A percentile compares a stretch with the other conserved stretches of the same genome.
phyloP scores from a whole-genome alignment of 2,329 filamentous ascomycete species.

The Pseudogymnoascus sp. region DNA sequence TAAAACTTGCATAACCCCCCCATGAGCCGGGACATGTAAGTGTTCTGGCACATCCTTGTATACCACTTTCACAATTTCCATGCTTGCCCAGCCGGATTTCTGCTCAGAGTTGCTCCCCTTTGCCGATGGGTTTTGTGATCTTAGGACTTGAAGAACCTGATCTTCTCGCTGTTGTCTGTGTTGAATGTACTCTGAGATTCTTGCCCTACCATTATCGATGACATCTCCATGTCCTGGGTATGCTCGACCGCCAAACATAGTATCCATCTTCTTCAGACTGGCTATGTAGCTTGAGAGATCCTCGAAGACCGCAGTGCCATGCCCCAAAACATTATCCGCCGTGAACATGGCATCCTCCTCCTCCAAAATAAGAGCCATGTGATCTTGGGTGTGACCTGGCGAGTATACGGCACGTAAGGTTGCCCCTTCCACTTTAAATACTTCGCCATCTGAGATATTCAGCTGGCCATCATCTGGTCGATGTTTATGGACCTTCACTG shows the following conservation, averaged over 20 bases:
- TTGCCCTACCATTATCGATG: slow-evolving; percentile 61
- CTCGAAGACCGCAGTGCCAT: slow-evolving; percentile 80
- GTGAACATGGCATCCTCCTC: slow-evolving; percentile 81
- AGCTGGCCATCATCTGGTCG: slow-evolving; percentile 44
- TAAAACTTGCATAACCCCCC: slow-evolving; percentile 69
- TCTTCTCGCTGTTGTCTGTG: slow-evolving; percentile 74
- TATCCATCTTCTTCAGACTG: slow-evolving; percentile 61
- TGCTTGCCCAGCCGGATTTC: slow-evolving; percentile 48
- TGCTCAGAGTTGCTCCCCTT: slow-evolving; percentile 16
- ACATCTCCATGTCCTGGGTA: slow-evolving; percentile 86
- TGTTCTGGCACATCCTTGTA: slow-evolving; percentile 71
- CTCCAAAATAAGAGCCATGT: slow-evolving; percentile 67
- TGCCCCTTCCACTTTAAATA: slow-evolving; percentile 48
- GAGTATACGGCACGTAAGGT: slow-evolving; percentile 58
- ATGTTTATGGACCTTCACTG: slow-evolving; percentile 57
- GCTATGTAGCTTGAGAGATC: slow-evolving; percentile 60
- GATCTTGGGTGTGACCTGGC: slow-evolving; percentile 73
- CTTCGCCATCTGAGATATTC: slow-evolving; percentile 47
- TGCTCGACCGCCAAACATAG: slow-evolving; percentile 55
- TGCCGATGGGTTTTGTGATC: slow-evolving; percentile 29
- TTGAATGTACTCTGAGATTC: slow-evolving; percentile 71
- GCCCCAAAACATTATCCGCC: slow-evolving; percentile 79
- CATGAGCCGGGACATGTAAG: slow-evolving; percentile 66
- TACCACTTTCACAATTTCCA: slow-evolving; percentile 81
- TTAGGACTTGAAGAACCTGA: slow-evolving; percentile 62